Evolutionary conservation across 1,284 basidiomycete species (phyloP).

Genomic region (Cutaneotrichosporon spelunceum): DNA sequence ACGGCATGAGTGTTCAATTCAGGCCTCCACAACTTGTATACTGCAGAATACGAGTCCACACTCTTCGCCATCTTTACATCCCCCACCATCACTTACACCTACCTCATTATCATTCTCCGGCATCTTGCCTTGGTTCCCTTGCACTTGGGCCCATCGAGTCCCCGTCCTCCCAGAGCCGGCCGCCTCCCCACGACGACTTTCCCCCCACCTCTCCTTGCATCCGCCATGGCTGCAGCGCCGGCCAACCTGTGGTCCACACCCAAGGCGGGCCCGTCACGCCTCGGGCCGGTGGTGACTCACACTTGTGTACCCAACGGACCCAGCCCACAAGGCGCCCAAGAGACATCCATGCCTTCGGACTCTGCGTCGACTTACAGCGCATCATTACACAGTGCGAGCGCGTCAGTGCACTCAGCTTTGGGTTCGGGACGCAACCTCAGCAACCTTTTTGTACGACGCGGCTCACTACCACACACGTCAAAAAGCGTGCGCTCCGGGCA

Average conservation of each 20-base stretch:
- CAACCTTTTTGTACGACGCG: slow-evolving; percentile 14
- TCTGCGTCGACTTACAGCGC: not conserved
- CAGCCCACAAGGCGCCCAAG: no score
- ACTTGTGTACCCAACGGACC: not conserved
- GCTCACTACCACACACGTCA: slow-evolving; percentile 5
- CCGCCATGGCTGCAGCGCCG: not conserved
- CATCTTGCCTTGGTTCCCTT: not conserved
- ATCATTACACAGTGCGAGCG: not conserved
- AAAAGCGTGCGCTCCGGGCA: slow-evolving; percentile 17
- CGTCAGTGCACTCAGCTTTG: not conserved
- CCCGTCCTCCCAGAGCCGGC: not conserved
- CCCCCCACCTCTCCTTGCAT: not conserved
- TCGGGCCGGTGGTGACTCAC: not conserved
- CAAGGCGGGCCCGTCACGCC: not conserved
- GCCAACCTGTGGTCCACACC: not conserved
- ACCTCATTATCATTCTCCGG: not conserved
- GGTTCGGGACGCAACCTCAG: slow-evolving; percentile 6
- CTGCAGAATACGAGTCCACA: no score
- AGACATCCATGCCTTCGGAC: not conserved
- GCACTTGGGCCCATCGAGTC: not conserved
- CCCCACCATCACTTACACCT: not conserved
- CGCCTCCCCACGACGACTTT: not conserved
- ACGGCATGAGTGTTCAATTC: no score
- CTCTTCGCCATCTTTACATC: not conserved
- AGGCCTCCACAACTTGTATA: no score